phyloP scores from a whole-genome alignment of 345 rosid species.

The Gossypioides kirkii region DNA sequence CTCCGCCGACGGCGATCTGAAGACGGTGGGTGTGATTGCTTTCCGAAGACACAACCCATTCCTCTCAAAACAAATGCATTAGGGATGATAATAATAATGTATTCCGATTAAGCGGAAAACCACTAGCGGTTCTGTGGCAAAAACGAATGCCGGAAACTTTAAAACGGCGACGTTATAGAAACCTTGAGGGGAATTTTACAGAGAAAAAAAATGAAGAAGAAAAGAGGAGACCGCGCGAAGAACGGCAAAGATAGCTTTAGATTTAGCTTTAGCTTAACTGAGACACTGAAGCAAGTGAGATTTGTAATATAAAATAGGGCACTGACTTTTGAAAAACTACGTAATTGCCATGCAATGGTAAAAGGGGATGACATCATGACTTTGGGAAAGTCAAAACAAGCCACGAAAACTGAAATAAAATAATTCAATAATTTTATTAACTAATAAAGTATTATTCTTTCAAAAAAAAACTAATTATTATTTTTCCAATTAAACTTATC shows the following conservation, averaged over 20 bases:
- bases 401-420: neutral
- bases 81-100: neutral
- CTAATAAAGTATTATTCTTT: too few species aligned
- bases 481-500: neutral
- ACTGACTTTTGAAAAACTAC: slow-evolving; percentile 8
- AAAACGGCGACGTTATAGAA: neutral
- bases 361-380: neutral
- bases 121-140: neutral
- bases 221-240: slow-evolving; percentile 23
- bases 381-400: neutral
- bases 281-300: slow-evolving; percentile 6
- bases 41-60: slow-evolving; percentile 73
- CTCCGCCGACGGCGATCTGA: slow-evolving; percentile 24
- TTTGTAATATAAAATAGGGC: neutral
- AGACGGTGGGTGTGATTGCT: slow-evolving; percentile 18
- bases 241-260: slow-evolving; percentile 15
- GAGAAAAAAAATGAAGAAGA: neutral
- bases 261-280: neutral
- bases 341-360: slow-evolving; percentile 12
- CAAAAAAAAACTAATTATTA: neutral
- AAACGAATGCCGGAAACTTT: neutral
- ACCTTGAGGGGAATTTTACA: neutral
- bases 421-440: too few species aligned
- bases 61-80: slow-evolving; percentile 16
- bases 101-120: slow-evolving; percentile 13